Base-by-base conservation (phyloP, 2,329 filamentous ascomycete genomes). In the Metarhizium robertsii region DNA sequence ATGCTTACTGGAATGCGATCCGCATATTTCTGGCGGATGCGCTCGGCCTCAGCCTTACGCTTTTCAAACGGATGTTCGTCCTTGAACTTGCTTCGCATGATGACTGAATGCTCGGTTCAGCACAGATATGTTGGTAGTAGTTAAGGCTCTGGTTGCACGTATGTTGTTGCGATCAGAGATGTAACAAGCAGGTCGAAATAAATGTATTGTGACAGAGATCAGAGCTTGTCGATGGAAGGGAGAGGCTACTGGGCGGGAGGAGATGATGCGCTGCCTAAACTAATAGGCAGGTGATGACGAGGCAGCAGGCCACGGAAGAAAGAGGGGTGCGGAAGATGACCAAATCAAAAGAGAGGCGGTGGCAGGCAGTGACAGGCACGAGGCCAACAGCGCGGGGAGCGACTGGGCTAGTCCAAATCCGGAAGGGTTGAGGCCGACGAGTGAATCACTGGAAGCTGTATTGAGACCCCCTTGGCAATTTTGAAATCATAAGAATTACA, bases 21-120 rank as follows among this genome's bases (percentile, higher is more conserved):
- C 65, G 90, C 86, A 74, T 99, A 99, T 78, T 99, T 99, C 80
- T 96, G 92, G 65, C 94, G 91, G 74, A 96, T 96, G 75, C 94
- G 92, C 82, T 99, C 94, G 72, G 94, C 94, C 79, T 99, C 94
- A 63, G 94, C 94, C 90, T 97, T 96, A 79, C 94, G 91, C 90
- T 99, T 99, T 87, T 97, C 94, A 74, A 97, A 97, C 67, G 90
- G 91, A 75, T 97, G 94, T 85, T 97, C 94, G 86, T 99, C 94
- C 91, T 99, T 99, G 78, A 99, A 99, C 85, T 97, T 97, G 81
- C 90, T 95, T 72, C 92, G 88, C 91, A 96, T 96, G 64, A 70
- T 90, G 34, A 55, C 50, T 80, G 70, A 69, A 71, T 72, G 71
- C 64, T 53, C 56, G 61, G 53, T 55, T 38, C 43, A 50, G 59